A percentile compares a stretch with the other conserved stretches of the same genome.
Evolutionary conservation across 78 protist genomes (phyloP).

Genomic region (Dictyostelium discoideum): DNA sequence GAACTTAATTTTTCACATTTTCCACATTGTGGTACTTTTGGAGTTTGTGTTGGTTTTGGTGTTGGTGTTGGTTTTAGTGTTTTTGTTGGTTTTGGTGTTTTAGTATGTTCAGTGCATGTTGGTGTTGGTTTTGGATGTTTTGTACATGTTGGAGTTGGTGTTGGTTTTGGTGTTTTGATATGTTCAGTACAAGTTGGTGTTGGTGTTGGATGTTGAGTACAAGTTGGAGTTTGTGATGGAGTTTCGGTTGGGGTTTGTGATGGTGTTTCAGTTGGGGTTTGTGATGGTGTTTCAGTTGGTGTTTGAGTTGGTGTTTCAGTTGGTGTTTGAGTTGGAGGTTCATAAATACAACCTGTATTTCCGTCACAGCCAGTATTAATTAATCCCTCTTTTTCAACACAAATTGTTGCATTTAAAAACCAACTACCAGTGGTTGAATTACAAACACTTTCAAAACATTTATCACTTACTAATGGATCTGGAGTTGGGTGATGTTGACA

Average conservation of each 20-base stretch:
- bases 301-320: neutral
- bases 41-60: neutral
- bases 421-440: neutral
- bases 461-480: neutral
- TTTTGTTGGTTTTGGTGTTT: neutral
- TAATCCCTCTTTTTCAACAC: neutral
- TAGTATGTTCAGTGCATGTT: neutral
- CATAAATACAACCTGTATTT: neutral
- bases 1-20: neutral
- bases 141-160: neutral
- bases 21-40: neutral
- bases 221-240: neutral
- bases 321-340: neutral
- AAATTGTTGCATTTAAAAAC: neutral
- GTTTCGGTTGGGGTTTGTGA: neutral
- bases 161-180: neutral
- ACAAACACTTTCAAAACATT: neutral
- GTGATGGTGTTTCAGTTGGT: neutral
- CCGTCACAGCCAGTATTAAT: neutral
- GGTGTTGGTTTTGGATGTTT: neutral
- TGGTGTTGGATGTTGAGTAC: conserved; percentile 2
- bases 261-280: neutral
- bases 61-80: neutral
- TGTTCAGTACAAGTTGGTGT: neutral
- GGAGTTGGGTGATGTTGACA: neutral